These are phyloP conservation scores for Phalaenopsis hybrid DNA, from an alignment of 116 monocot genomes.

Conservation along the genomic window DNA sequence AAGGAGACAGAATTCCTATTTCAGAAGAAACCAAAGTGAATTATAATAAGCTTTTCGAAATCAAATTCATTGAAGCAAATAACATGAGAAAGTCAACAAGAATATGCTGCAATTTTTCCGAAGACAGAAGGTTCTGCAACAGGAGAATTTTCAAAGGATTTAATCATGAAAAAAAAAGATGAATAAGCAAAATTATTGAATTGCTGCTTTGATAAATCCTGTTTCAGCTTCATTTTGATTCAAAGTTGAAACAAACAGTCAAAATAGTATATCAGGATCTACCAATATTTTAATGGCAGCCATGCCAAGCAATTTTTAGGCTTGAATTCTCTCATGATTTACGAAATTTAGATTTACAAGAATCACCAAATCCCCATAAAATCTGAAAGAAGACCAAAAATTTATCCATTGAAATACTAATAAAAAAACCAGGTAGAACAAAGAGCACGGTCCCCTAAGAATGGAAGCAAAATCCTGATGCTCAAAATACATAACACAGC, in stretches of 20 bases:
- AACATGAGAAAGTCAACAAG: neutral
- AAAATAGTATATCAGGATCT: too few species aligned
- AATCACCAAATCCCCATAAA: slow-evolving; percentile 5
- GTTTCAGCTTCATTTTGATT: too few species aligned
- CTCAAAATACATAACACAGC: neutral
- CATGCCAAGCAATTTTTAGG: too few species aligned
- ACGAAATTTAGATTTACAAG: neutral
- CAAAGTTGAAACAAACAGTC: too few species aligned
- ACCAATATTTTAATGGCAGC: too few species aligned
- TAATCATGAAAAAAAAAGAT: neutral
- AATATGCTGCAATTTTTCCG: too few species aligned
- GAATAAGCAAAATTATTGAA: too few species aligned
- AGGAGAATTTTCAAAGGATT: neutral
- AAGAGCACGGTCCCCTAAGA: neutral
- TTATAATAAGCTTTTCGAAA: neutral
- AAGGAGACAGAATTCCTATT: neutral
- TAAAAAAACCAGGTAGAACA: neutral
- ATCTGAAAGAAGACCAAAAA: neutral
- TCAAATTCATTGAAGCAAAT: neutral
- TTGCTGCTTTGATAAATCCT: neutral
- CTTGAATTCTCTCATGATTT: too few species aligned
- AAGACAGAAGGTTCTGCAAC: neutral
- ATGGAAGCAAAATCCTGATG: neutral
- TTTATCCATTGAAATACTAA: too few species aligned
- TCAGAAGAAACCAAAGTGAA: neutral